Evolutionary conservation across 2,329 filamentous ascomycete species (phyloP), one percentile per base, ranked within the genome.

Genomic region (Metarhizium album): DNA sequence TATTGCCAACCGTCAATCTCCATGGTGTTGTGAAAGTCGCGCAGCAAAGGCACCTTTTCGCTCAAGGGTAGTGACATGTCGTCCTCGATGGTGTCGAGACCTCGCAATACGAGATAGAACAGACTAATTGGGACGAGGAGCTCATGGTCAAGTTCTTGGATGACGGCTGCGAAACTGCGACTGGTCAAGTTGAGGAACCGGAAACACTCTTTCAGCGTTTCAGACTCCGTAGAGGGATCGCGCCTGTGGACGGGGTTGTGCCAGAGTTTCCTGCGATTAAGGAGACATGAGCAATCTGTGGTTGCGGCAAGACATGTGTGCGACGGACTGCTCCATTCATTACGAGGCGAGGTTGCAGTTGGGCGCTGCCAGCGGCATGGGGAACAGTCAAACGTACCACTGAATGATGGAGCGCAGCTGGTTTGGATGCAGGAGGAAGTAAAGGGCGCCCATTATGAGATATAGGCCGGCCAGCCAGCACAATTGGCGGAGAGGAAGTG

Each of bases 31-130:
- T 94, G 75, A 68, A 98, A 98, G 45, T 85, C 76, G 55, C 91
- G 82, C 54, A 98, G 74, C 51, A 96, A 70, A 2, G 90, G 89
- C 63, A 94, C 86, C 73, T 98, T 98, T 63, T 79, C 83, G 57
- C 80, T 77, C 38, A 91, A 72, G 2, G 85, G 75, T 54, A 98
- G 84, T 4, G 90, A 95, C 83, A 96, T 97, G 69, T 98, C 93
- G 74, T 98, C 93, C 71, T 98, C 93, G 54, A 98, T 87, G n/a
- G 93, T 98, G 69, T 98, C 93, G 47, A 98, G 79, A 45, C 88
- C 93, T 54, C 93, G 87, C 50, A 98, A 78, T 49, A 89, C 80
- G 27, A 98, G 80, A 73, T 98, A 98, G 77, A 98, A 98, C 9
- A 97, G 75, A 51, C 84, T 83, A 45, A 97, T 79, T 23, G 93